phyloP scores from a whole-genome alignment of 805 yeast genomes.

The Saturnispora hagleri region DNA sequence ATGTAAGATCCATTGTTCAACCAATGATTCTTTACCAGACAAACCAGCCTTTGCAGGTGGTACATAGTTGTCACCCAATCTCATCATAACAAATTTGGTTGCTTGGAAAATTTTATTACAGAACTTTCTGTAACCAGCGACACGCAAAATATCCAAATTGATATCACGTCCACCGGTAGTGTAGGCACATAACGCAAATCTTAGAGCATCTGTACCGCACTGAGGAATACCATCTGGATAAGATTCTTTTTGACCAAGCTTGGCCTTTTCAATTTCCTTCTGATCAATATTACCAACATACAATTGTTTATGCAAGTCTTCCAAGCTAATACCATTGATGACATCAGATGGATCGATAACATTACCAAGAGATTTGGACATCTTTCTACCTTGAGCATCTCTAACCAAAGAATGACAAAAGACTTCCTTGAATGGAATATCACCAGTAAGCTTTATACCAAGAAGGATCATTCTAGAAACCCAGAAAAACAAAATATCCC shows the following conservation, averaged over 20 bases:
- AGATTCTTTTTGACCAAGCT: constrained; percentile 75
- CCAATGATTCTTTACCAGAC: constrained; percentile 79
- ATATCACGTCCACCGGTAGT: constrained; percentile 98
- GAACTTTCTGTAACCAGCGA: constrained; percentile 98
- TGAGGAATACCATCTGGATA: constrained; percentile 98
- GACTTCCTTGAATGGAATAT: constrained; percentile 89
- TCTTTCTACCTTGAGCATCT: constrained; percentile 98
- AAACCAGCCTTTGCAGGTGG: constrained; percentile 60
- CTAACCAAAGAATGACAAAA: constrained; percentile 98
- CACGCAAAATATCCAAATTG: constrained; percentile 90
- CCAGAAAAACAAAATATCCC: constrained; percentile 99
- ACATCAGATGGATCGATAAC: constrained; percentile 96
- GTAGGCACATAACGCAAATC: constrained; percentile 97
- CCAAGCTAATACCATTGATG: constrained; percentile 75
- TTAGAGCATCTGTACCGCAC: constrained; percentile 98
- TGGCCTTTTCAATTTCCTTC: constrained; percentile 78
- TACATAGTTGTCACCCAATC: constrained; percentile 78
- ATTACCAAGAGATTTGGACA: constrained; percentile 97
- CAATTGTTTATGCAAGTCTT: constrained; percentile 71
- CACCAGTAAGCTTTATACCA: constrained; percentile 83
- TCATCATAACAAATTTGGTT: constrained; percentile 89
- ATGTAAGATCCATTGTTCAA: constrained; percentile 94
- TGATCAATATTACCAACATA: constrained; percentile 79
- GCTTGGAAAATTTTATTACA: constrained; percentile 99
- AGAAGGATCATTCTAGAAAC: constrained; percentile 92